Evolutionary conservation across 345 rosid genomes (phyloP).

Genomic region (Toxicodendron radicans): DNA sequence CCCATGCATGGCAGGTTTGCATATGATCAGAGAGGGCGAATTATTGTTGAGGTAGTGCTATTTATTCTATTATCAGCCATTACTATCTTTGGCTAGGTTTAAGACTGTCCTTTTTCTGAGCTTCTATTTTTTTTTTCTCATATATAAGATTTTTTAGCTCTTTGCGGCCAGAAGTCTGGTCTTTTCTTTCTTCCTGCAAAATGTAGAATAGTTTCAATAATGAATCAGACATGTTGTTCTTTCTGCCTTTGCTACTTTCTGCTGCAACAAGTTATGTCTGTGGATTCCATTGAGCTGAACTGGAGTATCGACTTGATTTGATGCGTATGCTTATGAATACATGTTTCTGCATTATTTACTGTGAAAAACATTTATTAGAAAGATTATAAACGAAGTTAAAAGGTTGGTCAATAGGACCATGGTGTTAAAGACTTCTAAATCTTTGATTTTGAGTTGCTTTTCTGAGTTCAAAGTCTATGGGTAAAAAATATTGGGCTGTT

Average conservation of each 20-base stretch:
- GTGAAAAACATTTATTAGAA: constrained; percentile 3
- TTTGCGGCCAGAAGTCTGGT: not conserved
- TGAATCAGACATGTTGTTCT: not conserved
- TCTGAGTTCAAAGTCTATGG: not conserved
- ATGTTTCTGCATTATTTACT: not conserved
- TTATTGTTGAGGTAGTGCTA: constrained; percentile 76
- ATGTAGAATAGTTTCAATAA: not conserved
- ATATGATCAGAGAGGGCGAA: constrained; percentile 72
- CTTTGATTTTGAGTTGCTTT: not conserved
- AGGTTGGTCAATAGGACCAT: constrained; percentile 11
- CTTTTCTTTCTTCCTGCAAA: constrained; percentile 1
- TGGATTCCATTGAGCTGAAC: not conserved
- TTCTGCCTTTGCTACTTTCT: not conserved
- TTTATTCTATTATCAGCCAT: constrained; percentile 9
- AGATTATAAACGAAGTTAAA: not conserved
- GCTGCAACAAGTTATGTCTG: not conserved
- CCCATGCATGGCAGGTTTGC: constrained; percentile 78
- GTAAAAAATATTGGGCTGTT: constrained; percentile 3
- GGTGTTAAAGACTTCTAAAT: not conserved
- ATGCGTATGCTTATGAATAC: not conserved
- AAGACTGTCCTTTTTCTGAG: not conserved
- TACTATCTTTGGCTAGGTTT: constrained; percentile 9
- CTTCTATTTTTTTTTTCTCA: not conserved
- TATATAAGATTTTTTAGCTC: not conserved
- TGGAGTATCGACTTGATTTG: constrained; percentile 6